Conservation (phyloP, 441 rosid species). For the Lepidium campestre region DNA sequence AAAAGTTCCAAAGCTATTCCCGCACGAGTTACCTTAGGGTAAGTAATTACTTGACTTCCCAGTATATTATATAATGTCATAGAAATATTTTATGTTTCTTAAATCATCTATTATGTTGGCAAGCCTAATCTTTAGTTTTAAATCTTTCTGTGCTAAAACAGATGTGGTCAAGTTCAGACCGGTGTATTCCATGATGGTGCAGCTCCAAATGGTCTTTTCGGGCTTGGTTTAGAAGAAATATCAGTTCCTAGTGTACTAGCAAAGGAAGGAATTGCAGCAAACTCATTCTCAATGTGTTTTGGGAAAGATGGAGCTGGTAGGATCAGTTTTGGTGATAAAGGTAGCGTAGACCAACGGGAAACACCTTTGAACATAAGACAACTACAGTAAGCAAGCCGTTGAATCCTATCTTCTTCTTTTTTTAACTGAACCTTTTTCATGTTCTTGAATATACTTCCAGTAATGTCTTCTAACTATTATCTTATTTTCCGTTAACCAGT, state of each 20-base stretch:
- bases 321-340: constrained; percentile 88
- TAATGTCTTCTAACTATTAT: constrained; percentile 13
- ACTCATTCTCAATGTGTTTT: constrained; percentile 97
- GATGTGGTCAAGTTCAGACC: constrained; percentile 80
- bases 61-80: background rate
- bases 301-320: constrained; percentile 65
- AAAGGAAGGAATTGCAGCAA: constrained; percentile 47
- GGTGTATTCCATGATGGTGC: constrained; percentile 84
- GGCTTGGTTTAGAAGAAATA: constrained; percentile 69
- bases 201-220: constrained; percentile 94
- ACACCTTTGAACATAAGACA: constrained; percentile 64
- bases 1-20: constrained; percentile 35
- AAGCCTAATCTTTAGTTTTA: background rate
- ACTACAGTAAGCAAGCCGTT: constrained; percentile 46
- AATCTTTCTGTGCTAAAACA: constrained; percentile 31
- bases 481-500: constrained; percentile 32
- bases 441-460: background rate
- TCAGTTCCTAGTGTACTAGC: constrained; percentile 94
- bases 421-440: background rate
- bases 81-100: background rate
- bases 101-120: background rate
- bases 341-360: constrained; percentile 69
- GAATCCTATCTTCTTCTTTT: background rate
- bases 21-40: constrained; percentile 75
- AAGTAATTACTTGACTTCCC: constrained; percentile 9